These are phyloP conservation scores for Annona squamosa DNA, from an alignment of 164 flowering plant species.

Conservation along the genomic window DNA sequence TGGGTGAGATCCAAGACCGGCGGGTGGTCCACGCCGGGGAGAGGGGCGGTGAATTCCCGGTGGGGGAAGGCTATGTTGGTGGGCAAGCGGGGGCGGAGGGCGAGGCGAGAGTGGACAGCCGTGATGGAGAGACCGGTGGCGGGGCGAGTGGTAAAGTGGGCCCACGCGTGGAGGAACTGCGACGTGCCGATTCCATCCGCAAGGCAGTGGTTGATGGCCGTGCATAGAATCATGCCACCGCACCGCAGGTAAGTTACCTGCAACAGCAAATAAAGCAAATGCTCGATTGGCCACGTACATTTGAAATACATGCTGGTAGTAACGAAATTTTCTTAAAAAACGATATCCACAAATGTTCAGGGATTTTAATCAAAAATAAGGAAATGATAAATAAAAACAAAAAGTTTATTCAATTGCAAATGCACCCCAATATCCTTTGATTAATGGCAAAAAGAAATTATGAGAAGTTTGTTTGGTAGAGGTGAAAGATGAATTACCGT, in stretches of 20 bases:
- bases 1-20: constrained; percentile 18
- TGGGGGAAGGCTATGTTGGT: constrained; percentile 30
- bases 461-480: too few relatives aligned
- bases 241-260: constrained; percentile 75
- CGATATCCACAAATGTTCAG: too few relatives aligned
- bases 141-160: constrained; percentile 47
- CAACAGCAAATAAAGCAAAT: neutral
- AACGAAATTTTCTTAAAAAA: too few relatives aligned
- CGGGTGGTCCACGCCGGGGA: constrained; percentile 2
- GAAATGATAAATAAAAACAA: too few relatives aligned
- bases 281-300: neutral
- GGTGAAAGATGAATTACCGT: too few relatives aligned
- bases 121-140: constrained; percentile 18
- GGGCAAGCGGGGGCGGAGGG: constrained; percentile 44
- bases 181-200: constrained; percentile 88
- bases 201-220: constrained; percentile 74
- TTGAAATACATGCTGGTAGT: too few relatives aligned
- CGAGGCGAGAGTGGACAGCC: constrained; percentile 57
- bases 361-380: too few relatives aligned
- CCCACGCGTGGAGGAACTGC: constrained; percentile 81
- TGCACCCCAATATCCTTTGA: too few relatives aligned
- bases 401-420: too few relatives aligned
- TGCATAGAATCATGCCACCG: constrained; percentile 78
- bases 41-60: constrained; percentile 34
- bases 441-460: too few relatives aligned